Base-by-base conservation (phyloP, 2,329 filamentous ascomycete species). In the Didymella pomorum region DNA sequence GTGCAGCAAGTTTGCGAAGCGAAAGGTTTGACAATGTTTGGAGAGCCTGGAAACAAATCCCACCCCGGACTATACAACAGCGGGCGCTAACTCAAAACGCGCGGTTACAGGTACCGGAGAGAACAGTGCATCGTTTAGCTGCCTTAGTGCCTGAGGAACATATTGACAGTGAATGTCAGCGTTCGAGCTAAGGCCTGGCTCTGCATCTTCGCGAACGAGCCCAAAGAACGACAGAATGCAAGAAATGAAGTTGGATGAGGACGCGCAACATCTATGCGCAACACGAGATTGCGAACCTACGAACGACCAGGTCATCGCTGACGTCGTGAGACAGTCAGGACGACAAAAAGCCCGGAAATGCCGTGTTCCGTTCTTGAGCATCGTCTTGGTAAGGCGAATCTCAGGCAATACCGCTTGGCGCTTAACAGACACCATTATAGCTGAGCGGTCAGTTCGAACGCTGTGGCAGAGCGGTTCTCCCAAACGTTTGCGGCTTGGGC, bases 21-120 rank as follows among this genome's bases (percentile, higher is more conserved):
- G 68, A 74, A 67, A 68, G 70, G 72, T 76, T 75, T 76, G 72
- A 74, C 69, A 72, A 62, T 73, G 71, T 72, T 71, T 71, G 60
- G 69, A 70, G 63, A 64, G 69, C 65, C 56, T 62, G 67, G 66
- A 77, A 77, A 77, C 73, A 76, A 76, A 70, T 35, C 67, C 66
- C 66, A 67, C 59, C 66, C 69, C 62, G 65, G 68, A 56, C 61
- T 63, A 61, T 67, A 67, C 67, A 63, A 70, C 67, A 60, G 69
- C 73, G 73, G 73, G 72, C 73, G 73, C 73, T 76, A 75, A 71
- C 69, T 63, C 50, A 52, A 68, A 71, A 66, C 46, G 64, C 56
- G 59, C 53, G 52, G 61, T 71, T 69, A 68, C 71, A 69, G 71
- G 62, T 65, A 66, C 59, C 55, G 39, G 63, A 37, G 57, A 58